phyloP scores from a whole-genome alignment of 75 land plant genomes.

The Azolla pinnata region DNA sequence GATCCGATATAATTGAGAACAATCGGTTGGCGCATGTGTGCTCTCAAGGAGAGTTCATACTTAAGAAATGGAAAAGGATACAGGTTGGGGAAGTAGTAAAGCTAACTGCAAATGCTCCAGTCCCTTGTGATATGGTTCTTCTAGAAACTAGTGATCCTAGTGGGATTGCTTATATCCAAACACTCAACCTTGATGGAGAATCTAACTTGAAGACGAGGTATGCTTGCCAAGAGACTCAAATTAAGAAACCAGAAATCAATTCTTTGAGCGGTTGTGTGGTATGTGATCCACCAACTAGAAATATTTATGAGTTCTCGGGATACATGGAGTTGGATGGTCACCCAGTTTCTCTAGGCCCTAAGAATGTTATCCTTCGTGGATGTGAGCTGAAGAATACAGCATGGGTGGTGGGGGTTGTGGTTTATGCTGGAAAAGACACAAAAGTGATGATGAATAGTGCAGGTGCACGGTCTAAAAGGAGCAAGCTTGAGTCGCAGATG shows the following conservation, averaged over 20 bases:
- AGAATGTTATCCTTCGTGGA: constrained; percentile 84
- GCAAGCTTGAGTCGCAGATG: constrained; percentile 73
- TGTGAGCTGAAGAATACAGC: constrained; percentile 91
- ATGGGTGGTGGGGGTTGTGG: constrained; percentile 83
- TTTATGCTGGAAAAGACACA: constrained; percentile 85
- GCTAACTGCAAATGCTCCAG: constrained; percentile 58
- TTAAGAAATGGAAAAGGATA: constrained; percentile 68
- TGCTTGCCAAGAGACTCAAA: constrained; percentile 77
- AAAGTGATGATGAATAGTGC: constrained; percentile 95
- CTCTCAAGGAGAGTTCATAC: constrained; percentile 37
- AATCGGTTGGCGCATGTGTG: constrained; percentile 52
- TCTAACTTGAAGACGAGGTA: constrained; percentile 91
- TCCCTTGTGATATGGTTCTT: constrained; percentile 93
- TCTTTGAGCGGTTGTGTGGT: constrained; percentile 35
- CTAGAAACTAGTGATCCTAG: constrained; percentile 80
- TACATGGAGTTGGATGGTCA: constrained; percentile 64
- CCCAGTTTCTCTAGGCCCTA: constrained; percentile 64
- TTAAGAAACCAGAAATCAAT: constrained; percentile 33
- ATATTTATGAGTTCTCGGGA: constrained; percentile 83
- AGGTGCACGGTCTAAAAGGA: constrained; percentile 89
- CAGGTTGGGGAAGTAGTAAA: constrained; percentile 86
- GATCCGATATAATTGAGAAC: constrained; percentile 73
- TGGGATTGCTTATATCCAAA: constrained; percentile 92
- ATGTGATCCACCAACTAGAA: constrained; percentile 82
- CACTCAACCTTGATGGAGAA: constrained; percentile 94